A percentile compares a stretch with the other conserved stretches of the same genome.
These are phyloP conservation scores for Bacidia rubella DNA, from an alignment of 495 filamentous ascomycete genomes.

Conservation along the genomic window DNA sequence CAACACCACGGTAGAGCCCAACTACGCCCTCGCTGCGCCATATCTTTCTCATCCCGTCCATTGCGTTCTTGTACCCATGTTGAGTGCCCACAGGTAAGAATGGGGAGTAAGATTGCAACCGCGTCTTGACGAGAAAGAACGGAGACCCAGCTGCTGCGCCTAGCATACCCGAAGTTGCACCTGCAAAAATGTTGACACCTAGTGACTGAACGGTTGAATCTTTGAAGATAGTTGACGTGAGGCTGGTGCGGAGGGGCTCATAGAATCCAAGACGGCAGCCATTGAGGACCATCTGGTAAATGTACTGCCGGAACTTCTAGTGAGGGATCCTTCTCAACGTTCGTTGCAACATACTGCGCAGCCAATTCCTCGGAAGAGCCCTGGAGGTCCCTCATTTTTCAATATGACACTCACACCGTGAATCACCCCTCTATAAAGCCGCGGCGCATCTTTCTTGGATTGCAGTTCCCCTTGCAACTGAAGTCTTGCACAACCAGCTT, in stretches of 20 bases:
- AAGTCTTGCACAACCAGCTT: constrained; percentile 46
- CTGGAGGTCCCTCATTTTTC: constrained; percentile 75
- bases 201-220: constrained; percentile 67
- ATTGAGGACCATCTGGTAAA: constrained; percentile 94
- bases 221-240: constrained; percentile 54
- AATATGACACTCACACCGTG: constrained; percentile 87
- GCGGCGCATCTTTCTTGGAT: constrained; percentile 63
- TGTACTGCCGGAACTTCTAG: constrained; percentile 43
- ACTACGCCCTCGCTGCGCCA: constrained; percentile 59
- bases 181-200: constrained; percentile 82
- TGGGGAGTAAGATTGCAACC: constrained; percentile 85
- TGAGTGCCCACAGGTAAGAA: constrained; percentile 94
- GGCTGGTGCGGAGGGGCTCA: constrained; percentile 66
- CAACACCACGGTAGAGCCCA: constrained; percentile 79
- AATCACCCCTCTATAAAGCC: constrained; percentile 81
- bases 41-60: constrained; percentile 72
- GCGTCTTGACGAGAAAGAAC: constrained; percentile 97
- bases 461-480: constrained; percentile 96
- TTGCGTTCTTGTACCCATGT: constrained; percentile 75
- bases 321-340: constrained; percentile 1
- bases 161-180: constrained; percentile 74
- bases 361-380: constrained; percentile 79
- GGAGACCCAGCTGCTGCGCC: constrained; percentile 85
- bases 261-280: constrained; percentile 96
- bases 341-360: constrained; percentile 48